Base-by-base conservation (phyloP, 345 rosid species). In the Fremontodendron californicum region DNA sequence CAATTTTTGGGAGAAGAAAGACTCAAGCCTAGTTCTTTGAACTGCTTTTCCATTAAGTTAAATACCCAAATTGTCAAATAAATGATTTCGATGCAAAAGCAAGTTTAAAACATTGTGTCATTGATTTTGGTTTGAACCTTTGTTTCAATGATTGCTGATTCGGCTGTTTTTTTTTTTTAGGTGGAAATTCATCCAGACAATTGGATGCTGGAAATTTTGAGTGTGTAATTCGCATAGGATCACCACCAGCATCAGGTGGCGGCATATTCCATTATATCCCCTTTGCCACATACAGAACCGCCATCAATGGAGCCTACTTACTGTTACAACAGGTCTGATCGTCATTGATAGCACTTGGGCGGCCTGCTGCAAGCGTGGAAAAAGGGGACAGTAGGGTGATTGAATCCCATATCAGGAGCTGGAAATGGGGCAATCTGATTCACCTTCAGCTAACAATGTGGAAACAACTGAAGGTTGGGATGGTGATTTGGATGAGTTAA, bases 401-500 rank as follows among this genome's bases (percentile, higher is more conserved):
- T 85, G 84, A 58, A 77, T 85, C 58, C 80, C 85, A 72, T 91
- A 88, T 68, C 90, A 88, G 61, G 92, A 87, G 81, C 87, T 91
- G 19, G 90, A 88, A 82, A 89, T 87, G 90, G 85, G 79, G 52
- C 63, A 79, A 74, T 85, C 91, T 43, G 87, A 80, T 76, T 81
- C 88, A 25, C 75, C 64, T 49, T 23, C 79, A 12, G 85, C 81
- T 35, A 75, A 78, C 40, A 66, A 42, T 71, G 82, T 62, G 0
- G 90, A 82, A 75, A 72, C 87, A 16, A 86, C 85, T 48, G 90
- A 81, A 77, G 89, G 86, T 72, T 91, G 93, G 93, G 91, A 88
- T 51, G 93, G 88, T 43, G 87, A 88, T 72, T 88, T 89, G 91
- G 89, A 90, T 8, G 91, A 87, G 3, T 85, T 83, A 39, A 82